Base-by-base conservation (phyloP, 1,139 yeast genomes). In the Kurtzmaniella quercitrusa region DNA sequence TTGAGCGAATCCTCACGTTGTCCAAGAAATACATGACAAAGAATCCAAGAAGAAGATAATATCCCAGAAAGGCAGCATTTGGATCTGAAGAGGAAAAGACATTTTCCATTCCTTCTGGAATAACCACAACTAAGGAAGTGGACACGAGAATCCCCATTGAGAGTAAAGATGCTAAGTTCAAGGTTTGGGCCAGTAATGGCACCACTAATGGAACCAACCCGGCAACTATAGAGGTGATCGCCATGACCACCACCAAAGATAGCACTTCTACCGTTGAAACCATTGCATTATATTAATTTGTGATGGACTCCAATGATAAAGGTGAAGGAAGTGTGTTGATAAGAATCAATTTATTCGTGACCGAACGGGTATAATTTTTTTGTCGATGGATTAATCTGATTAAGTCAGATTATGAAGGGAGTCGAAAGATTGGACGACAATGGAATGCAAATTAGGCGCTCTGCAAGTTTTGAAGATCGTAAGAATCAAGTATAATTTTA, bases 71-170 rank as follows among this genome's bases (percentile, higher is more conserved):
- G 4, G 11, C 23, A n/a, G 30, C 42, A 18, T 23, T 14, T 18
- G 52, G 42, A 44, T 56, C 39, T 42, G 49, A 46, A n/a, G 62
- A 57, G 11, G 59, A 54, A 42, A 65, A 68, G 42, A 78, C 56
- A 3, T 74, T 70, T 49, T 75, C 80, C 30, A 80, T 66, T 5
- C 89, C 89, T 57, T 84, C 93, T 0, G 93, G 93, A 16, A 84
- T 70, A 19, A 84, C 79, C 18, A 84, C 68, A n/a, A 80, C 69
- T 42, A 83, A 57, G 1, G 86, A 73, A 0, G 89, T 78, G 2
- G 88, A 83, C 4, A 83, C 65, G 39, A 84, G 66, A 20, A 84
- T 65, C 0, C 93, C 93, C 53, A 76, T 71, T 46, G 86, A 81
- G 42, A 82, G 63, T 11, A 74, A 61, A 2, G 86, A 74, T 15